Conservation (phyloP, 495 filamentous ascomycete genomes). For the Neurospora terricola region DNA sequence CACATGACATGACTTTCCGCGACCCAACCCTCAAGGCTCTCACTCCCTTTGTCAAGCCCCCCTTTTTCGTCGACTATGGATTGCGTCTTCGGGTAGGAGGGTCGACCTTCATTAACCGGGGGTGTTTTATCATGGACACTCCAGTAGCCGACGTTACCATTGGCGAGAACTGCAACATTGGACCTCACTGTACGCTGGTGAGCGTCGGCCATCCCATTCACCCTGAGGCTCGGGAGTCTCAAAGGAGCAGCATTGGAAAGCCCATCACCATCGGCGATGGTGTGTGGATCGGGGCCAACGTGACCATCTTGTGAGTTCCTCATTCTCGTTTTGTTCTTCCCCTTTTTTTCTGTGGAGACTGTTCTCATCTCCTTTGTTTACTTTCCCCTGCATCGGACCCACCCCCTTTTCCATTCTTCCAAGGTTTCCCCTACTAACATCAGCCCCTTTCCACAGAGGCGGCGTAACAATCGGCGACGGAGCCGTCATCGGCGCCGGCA, state of each 20-base stretch:
- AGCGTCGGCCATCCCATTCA: constrained; percentile 18
- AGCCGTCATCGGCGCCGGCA: constrained; percentile 26
- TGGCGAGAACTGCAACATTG: constrained; percentile 24
- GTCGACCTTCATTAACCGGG: constrained; percentile 26
- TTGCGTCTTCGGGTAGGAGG: constrained; percentile 20
- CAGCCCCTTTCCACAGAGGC: constrained; percentile 10
- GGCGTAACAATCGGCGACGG: constrained; percentile 24
- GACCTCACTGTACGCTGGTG: constrained; percentile 23
- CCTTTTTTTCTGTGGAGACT: background rate
- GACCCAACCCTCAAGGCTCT: constrained; percentile 19
- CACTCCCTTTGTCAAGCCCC: constrained; percentile 27
- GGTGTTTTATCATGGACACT: constrained; percentile 29
- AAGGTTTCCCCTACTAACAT: background rate
- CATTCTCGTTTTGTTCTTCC: background rate
- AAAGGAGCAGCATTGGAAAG: constrained; percentile 22
- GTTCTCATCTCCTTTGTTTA: background rate
- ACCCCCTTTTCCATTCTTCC: background rate
- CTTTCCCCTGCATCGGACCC: background rate
- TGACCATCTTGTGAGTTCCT: constrained; percentile 22
- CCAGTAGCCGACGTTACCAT: constrained; percentile 27
- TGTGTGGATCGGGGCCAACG: constrained; percentile 52
- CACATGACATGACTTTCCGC: constrained; percentile 25
- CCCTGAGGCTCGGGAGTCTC: constrained; percentile 15
- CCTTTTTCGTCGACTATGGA: constrained; percentile 27
- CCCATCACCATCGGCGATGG: constrained; percentile 23